Conservation (phyloP, 805 yeast species). For the Metschnikowia anglica region DNA sequence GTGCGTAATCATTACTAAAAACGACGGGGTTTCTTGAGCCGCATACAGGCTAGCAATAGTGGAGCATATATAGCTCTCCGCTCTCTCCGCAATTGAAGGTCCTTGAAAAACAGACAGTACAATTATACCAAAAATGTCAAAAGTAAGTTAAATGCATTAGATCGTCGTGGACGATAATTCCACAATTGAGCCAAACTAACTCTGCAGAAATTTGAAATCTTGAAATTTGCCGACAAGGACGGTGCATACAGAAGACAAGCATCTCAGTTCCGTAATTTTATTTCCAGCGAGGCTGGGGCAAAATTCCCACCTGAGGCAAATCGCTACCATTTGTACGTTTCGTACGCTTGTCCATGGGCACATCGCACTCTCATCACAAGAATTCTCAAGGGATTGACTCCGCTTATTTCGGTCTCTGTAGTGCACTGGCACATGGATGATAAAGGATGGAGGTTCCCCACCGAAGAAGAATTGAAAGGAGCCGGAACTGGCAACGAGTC, state of each 20-base stretch:
- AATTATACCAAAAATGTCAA: background rate
- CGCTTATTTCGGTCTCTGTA: constrained; percentile 64
- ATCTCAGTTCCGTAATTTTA: constrained; percentile 61
- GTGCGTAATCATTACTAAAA: constrained; percentile 5
- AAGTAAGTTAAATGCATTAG: background rate
- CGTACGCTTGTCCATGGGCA: constrained; percentile 96
- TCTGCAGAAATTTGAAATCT: constrained; percentile 38
- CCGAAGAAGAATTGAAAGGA: constrained; percentile 40
- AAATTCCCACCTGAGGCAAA: constrained; percentile 69
- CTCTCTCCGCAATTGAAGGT: too few relatives aligned
- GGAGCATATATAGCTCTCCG: too few relatives aligned
- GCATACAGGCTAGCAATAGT: constrained; percentile 5
- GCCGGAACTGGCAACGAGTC: constrained; percentile 52
- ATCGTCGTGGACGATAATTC: background rate
- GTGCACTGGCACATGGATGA: constrained; percentile 91
- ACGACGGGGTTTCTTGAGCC: background rate
- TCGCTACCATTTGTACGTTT: constrained; percentile 85
- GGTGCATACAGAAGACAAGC: constrained; percentile 58
- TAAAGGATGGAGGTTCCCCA: constrained; percentile 84
- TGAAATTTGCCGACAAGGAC: constrained; percentile 48
- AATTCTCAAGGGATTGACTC: constrained; percentile 63
- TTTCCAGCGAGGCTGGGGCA: constrained; percentile 58
- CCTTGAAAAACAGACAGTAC: background rate
- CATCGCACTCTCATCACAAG: constrained; percentile 78
- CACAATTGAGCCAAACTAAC: constrained; percentile 1